These are phyloP conservation scores for Gossypium australe DNA, from an alignment of 345 rosid genomes.

Conservation along the genomic window DNA sequence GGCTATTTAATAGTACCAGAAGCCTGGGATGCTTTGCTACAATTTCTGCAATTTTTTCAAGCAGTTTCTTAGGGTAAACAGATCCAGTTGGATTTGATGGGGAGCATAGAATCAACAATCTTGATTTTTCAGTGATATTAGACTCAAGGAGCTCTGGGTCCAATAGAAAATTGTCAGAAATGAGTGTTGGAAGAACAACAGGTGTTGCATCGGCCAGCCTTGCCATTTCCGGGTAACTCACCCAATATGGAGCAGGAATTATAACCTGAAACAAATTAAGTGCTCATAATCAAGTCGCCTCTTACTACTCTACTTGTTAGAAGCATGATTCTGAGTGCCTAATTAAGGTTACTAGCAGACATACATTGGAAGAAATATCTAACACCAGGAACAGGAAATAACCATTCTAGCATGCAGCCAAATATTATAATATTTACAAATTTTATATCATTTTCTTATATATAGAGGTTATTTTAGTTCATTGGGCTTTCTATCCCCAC, in stretches of 20 bases:
- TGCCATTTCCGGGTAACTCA: constrained; percentile 95
- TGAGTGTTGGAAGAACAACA: constrained; percentile 73
- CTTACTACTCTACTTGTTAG: neutral
- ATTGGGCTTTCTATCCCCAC: neutral
- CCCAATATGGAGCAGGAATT: constrained; percentile 94
- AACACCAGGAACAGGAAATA: neutral
- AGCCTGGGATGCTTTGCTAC: constrained; percentile 92
- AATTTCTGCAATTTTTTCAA: constrained; percentile 75
- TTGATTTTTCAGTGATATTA: constrained; percentile 71
- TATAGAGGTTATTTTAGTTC: neutral
- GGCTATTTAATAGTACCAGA: constrained; percentile 44
- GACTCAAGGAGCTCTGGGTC: constrained; percentile 77
- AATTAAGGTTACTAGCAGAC: neutral
- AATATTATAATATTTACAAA: neutral
- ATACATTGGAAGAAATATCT: neutral
- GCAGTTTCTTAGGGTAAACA: constrained; percentile 80
- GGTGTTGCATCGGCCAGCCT: constrained; percentile 94
- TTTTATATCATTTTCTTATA: neutral
- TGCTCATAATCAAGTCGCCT: neutral
- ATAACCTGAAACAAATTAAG: constrained; percentile 48
- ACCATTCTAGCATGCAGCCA: neutral
- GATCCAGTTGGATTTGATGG: constrained; percentile 98
- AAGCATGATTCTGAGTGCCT: neutral
- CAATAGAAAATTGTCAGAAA: constrained; percentile 76
- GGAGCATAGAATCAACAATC: constrained; percentile 81